Conservation (phyloP, 148 eudicot species). For the Vaccinium vitisidaea region DNA sequence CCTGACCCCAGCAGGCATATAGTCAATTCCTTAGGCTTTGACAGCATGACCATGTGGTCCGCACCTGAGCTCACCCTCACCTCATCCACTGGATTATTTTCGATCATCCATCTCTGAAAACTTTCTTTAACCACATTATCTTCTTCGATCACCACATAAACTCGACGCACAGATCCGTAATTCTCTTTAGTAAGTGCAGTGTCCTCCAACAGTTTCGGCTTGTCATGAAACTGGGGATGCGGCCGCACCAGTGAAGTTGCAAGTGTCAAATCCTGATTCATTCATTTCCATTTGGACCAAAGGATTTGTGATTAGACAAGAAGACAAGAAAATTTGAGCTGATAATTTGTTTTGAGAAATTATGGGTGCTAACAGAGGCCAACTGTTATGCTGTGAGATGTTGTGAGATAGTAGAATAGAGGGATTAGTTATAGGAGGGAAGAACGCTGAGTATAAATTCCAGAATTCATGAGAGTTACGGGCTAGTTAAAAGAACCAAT, state of each 20-base stretch:
- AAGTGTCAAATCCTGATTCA: slow-evolving; percentile 28
- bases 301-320: neutral
- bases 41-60: slow-evolving; percentile 38
- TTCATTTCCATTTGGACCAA: neutral
- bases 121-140: slow-evolving; percentile 16
- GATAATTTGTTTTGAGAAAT: too few relatives aligned
- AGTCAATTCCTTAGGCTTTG: slow-evolving; percentile 25
- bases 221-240: neutral
- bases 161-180: slow-evolving; percentile 29
- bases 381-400: too few relatives aligned
- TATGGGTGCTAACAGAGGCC: too few relatives aligned
- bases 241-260: slow-evolving; percentile 35
- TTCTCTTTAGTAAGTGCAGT: slow-evolving; percentile 23
- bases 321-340: neutral
- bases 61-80: slow-evolving; percentile 31
- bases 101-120: slow-evolving; percentile 31
- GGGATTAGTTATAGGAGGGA: too few relatives aligned
- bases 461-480: too few relatives aligned
- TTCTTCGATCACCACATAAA: slow-evolving; percentile 23
- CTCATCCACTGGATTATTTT: slow-evolving; percentile 27
- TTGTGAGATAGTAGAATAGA: too few relatives aligned
- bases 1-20: slow-evolving; percentile 15
- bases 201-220: neutral
- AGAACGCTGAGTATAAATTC: too few relatives aligned
- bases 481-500: neutral